These are phyloP conservation scores for Pouteria campechiana DNA, from an alignment of 179 eudicot genomes.

Conservation along the genomic window DNA sequence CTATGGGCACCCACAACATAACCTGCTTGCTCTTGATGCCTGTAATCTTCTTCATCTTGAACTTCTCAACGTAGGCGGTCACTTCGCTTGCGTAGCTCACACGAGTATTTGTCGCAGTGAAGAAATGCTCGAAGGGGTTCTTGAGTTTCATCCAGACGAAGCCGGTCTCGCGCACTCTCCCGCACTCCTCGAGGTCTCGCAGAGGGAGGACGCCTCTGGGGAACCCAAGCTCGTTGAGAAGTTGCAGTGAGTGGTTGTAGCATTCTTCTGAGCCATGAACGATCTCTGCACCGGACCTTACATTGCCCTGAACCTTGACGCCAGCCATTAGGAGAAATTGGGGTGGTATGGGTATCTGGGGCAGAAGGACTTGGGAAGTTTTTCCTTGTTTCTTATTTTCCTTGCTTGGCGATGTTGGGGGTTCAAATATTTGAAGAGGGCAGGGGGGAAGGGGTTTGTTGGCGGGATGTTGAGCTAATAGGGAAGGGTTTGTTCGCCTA, in stretches of 20 bases:
- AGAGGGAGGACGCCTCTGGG: constrained; percentile 76
- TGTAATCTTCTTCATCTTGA: constrained; percentile 68
- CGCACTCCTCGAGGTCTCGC: constrained; percentile 67
- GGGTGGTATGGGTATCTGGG: background rate
- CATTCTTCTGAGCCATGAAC: constrained; percentile 64
- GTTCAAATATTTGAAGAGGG: background rate
- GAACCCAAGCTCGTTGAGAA: constrained; percentile 63
- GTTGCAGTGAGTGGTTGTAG: constrained; percentile 36
- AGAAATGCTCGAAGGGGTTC: constrained; percentile 63
- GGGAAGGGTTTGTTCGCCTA: constrained; percentile 14
- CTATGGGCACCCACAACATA: constrained; percentile 64
- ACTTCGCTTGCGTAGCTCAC: constrained; percentile 71
- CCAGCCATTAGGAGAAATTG: constrained; percentile 7
- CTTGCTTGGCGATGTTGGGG: no score
- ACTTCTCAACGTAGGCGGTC: constrained; percentile 59
- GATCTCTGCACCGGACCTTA: constrained; percentile 58
- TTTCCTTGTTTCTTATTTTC: no score
- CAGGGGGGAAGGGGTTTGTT: constrained; percentile 4
- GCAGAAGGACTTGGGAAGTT: no score
- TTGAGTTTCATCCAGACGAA: constrained; percentile 89
- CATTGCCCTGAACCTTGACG: constrained; percentile 7
- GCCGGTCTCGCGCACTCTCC: constrained; percentile 64
- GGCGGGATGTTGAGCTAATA: constrained; percentile 12
- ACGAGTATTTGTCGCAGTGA: constrained; percentile 30
- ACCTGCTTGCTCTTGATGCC: constrained; percentile 81